Evolutionary conservation across 2,329 filamentous ascomycete genomes (phyloP), one percentile per base, ranked within the genome.

Genomic region (Xylariaceae sp.): DNA sequence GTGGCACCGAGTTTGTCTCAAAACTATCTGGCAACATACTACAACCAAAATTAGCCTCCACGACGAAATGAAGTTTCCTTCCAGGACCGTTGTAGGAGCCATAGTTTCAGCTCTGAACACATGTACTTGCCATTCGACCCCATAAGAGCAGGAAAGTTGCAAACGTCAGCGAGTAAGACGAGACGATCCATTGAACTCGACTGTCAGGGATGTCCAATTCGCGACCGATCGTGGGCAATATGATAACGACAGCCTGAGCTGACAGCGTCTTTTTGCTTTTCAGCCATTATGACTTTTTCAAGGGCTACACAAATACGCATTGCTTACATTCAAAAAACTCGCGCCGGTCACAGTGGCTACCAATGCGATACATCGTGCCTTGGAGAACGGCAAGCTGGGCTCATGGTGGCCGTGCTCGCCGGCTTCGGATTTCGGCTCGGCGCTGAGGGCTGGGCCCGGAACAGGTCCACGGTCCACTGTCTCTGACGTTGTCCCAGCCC

Each of bases 141-240:
- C 84, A 88, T 13, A 88, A 73, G 14, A 88, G 70, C 22, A 88
- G 69, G 62, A 88, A 87, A 66, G 84, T 87, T 43, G 83, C 84
- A 59, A 88, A 88, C 0, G 83, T 75, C 14, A 88, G 75, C 4
- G 80, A 75, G 62, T 88, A 88, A 0, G 83, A 79, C 0, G 84
- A 87, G 0, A 88, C 73, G 55, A 88, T 76, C 84, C 84, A 88
- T 69, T 87, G 83, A 51, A 81, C 75, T 14, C 83, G 75, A 22
- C 75, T 75, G 38, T 80, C 76, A 1, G 83, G 83, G 17, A 87
- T 82, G 47, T 66, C 54, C 5, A 87, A 71, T 11, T 78, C 78
- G 22, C 71, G 61, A 36, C 81, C 80, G 33, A 87, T 84, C n/a
- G 76, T 78, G 0, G 83, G 83, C 14, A 87, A 70, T 45, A 85